Evolutionary conservation across 2,329 filamentous ascomycete genomes (phyloP).

Genomic region (Lachnellula suecica): DNA sequence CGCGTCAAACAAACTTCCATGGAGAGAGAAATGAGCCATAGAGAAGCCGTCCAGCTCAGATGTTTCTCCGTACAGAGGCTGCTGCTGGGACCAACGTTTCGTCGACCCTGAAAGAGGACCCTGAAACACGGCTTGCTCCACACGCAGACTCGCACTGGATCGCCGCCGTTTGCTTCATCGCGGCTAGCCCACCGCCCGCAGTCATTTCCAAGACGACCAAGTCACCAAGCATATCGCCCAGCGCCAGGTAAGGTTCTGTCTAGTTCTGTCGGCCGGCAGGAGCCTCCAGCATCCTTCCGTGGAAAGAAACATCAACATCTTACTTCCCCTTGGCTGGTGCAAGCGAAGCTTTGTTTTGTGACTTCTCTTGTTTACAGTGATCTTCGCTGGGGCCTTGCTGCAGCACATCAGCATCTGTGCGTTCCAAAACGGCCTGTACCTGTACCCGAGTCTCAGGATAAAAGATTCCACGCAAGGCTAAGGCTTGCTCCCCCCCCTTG

Average conservation of each 20-base stretch:
- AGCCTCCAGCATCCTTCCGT: background rate
- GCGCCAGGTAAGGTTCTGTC: background rate
- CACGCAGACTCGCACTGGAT: background rate
- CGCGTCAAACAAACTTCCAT: too few species aligned
- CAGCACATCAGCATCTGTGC: background rate
- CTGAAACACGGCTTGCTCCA: constrained; percentile 1
- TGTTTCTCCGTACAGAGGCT: background rate
- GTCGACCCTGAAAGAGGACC: background rate
- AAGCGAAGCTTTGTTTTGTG: background rate
- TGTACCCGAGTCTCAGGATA: background rate
- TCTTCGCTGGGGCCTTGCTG: constrained; percentile 1
- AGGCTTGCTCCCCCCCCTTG: background rate
- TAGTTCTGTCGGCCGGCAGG: background rate
- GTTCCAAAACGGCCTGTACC: too few species aligned
- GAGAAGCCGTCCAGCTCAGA: background rate
- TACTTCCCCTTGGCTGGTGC: background rate
- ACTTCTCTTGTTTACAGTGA: constrained; percentile 4
- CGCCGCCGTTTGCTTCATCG: background rate
- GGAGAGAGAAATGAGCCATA: background rate
- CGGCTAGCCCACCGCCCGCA: background rate
- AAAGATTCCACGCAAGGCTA: too few species aligned
- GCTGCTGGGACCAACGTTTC: background rate
- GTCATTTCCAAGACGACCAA: background rate
- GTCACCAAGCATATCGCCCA: background rate
- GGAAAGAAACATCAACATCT: background rate